Conservation (phyloP, 169 alveolate genomes). For the Plasmodium vinckei region DNA sequence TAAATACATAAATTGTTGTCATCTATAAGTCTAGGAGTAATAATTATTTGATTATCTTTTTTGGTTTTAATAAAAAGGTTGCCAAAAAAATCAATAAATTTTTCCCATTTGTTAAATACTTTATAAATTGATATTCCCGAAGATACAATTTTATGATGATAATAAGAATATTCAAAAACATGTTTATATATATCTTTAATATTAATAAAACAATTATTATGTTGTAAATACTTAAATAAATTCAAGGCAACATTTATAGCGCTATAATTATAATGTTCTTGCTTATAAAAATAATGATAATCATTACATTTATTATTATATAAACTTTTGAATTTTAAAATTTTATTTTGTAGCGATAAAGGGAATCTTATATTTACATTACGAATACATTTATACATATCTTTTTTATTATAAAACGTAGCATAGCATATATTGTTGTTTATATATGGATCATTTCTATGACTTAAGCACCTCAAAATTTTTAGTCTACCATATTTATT, state of each 20-base stretch:
- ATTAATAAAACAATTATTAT: conserved; percentile 71
- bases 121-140: conserved; percentile 83
- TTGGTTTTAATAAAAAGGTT: conserved; percentile 18
- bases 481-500: conserved; percentile 88
- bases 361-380: conserved; percentile 84
- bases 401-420: conserved; percentile 82
- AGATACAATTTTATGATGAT: conserved; percentile 78
- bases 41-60: conserved; percentile 23
- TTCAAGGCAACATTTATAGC: conserved; percentile 79
- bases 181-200: conserved; percentile 71
- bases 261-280: conserved; percentile 81
- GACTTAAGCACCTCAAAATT: conserved; percentile 86
- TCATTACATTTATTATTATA: conserved; percentile 85
- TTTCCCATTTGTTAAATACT: conserved; percentile 80
- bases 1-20: conserved; percentile 53
- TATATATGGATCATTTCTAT: conserved; percentile 91
- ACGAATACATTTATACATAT: conserved; percentile 78
- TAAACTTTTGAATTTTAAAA: conserved; percentile 85
- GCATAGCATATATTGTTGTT: conserved; percentile 88
- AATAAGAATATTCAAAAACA: conserved; percentile 81
- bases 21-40: conserved; percentile 44
- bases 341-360: conserved; percentile 82
- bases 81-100: conserved; percentile 71
- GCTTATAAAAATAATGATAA: conserved; percentile 81
- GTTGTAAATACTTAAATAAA: conserved; percentile 76